phyloP scores from a whole-genome alignment of 495 filamentous ascomycete genomes.

The Mycothermus thermophilus region DNA sequence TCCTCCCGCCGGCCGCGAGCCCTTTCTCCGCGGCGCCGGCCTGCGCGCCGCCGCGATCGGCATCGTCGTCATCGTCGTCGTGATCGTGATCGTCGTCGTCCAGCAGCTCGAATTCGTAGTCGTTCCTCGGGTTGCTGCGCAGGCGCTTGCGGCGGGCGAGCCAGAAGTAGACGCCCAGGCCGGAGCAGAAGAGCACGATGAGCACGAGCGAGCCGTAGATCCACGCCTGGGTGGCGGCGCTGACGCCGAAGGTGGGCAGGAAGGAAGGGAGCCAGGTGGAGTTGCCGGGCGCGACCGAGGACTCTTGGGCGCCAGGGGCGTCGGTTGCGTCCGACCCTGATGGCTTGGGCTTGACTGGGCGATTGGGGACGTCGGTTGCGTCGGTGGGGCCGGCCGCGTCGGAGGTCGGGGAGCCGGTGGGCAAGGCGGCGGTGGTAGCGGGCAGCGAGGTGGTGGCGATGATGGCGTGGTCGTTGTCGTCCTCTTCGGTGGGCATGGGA shows the following conservation, averaged over 20 bases:
- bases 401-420: constrained; percentile 16
- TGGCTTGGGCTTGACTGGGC: constrained; percentile 50
- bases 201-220: constrained; percentile 78
- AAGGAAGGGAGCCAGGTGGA: constrained; percentile 64
- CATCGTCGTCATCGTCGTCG: constrained; percentile 17
- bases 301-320: constrained; percentile 15
- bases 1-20: background rate
- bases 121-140: constrained; percentile 59
- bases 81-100: constrained; percentile 68
- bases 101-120: constrained; percentile 91
- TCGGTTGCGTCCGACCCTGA: constrained; percentile 22
- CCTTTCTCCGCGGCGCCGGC: background rate
- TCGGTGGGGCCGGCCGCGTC: constrained; percentile 45
- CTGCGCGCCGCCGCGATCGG: background rate
- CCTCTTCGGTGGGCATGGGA: constrained; percentile 71
- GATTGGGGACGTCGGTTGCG: constrained; percentile 60
- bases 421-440: constrained; percentile 27
- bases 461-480: constrained; percentile 64
- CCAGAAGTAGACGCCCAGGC: constrained; percentile 65
- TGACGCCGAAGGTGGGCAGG: constrained; percentile 90
- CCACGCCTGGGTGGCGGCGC: constrained; percentile 81
- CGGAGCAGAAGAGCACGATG: constrained; percentile 73
- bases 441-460: constrained; percentile 30
- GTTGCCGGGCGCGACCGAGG: constrained; percentile 25
- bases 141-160: constrained; percentile 62